Conservation (phyloP, 805 yeast genomes). For the Wickerhamomyces strasburgensis region DNA sequence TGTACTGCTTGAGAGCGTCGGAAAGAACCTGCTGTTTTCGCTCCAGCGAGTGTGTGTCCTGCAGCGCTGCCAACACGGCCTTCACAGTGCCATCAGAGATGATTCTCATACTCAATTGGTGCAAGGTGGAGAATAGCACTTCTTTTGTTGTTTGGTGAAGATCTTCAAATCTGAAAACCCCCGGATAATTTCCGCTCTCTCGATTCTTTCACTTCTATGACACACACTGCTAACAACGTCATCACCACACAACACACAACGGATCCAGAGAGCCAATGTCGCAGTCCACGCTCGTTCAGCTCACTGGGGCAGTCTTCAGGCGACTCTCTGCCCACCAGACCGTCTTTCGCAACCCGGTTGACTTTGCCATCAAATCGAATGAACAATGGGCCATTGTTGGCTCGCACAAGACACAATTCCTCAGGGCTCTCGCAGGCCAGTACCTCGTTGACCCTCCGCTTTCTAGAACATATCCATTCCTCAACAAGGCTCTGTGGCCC, state of each 20-base stretch:
- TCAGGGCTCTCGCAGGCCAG: conserved; percentile 53
- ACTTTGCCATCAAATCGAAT: conserved; percentile 32
- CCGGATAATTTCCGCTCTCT: no score
- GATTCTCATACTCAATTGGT: conserved; percentile 27
- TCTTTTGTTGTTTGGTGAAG: no score
- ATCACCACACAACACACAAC: no score
- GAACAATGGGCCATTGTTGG: conserved; percentile 57
- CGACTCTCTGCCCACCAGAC: conserved; percentile 7
- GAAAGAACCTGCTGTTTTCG: no score
- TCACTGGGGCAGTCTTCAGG: conserved; percentile 18
- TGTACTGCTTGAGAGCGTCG: no score
- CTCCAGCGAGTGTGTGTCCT: background rate
- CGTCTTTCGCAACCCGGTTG: conserved; percentile 37
- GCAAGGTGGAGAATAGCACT: background rate
- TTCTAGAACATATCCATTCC: conserved; percentile 51
- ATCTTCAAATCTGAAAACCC: no score
- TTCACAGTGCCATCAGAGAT: conserved; percentile 29
- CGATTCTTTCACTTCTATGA: no score
- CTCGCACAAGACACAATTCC: conserved; percentile 46
- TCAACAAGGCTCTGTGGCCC: conserved; percentile 40
- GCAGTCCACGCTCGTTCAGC: conserved; percentile 10
- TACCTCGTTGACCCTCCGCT: conserved; percentile 47
- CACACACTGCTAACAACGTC: no score
- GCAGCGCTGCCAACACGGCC: conserved; percentile 27
- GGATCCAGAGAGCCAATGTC: no score